Conservation (phyloP, 805 yeast genomes). For the Lipomyces yamanashiensis region DNA sequence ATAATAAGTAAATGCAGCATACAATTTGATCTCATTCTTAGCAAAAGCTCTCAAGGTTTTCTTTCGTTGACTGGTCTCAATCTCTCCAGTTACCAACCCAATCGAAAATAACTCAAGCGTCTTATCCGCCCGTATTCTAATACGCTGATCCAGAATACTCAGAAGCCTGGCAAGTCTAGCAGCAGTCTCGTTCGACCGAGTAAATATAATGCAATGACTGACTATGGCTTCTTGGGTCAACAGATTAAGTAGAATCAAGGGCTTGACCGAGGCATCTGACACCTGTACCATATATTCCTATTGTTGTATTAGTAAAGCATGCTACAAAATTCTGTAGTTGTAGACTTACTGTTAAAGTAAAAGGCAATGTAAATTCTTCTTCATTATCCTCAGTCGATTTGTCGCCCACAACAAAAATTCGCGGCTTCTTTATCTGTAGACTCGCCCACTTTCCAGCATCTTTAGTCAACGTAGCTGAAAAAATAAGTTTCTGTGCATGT, state of each 20-base stretch:
- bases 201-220: constrained; percentile 60
- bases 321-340: background rate
- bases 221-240: constrained; percentile 47
- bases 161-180: constrained; percentile 74
- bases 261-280: constrained; percentile 57
- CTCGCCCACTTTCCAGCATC: constrained; percentile 85
- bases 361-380: constrained; percentile 47
- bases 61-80: constrained; percentile 52
- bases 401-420: constrained; percentile 72
- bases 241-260: constrained; percentile 68
- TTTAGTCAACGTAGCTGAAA: constrained; percentile 92
- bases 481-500: constrained; percentile 65
- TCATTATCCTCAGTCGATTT: constrained; percentile 28
- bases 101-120: constrained; percentile 27
- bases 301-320: background rate
- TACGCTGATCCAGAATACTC: constrained; percentile 47
- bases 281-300: constrained; percentile 45
- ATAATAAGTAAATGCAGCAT: background rate
- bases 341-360: constrained; percentile 39
- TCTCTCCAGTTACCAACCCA: constrained; percentile 48
- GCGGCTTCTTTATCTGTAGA: constrained; percentile 71
- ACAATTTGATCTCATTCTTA: constrained; percentile 55
- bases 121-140: constrained; percentile 27
- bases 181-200: constrained; percentile 83
- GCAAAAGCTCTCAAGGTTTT: constrained; percentile 66